A percentile compares a stretch with the other conserved stretches of the same genome.
Conservation (phyloP, 2,329 filamentous ascomycete genomes). For the Trichoderma sp. region DNA sequence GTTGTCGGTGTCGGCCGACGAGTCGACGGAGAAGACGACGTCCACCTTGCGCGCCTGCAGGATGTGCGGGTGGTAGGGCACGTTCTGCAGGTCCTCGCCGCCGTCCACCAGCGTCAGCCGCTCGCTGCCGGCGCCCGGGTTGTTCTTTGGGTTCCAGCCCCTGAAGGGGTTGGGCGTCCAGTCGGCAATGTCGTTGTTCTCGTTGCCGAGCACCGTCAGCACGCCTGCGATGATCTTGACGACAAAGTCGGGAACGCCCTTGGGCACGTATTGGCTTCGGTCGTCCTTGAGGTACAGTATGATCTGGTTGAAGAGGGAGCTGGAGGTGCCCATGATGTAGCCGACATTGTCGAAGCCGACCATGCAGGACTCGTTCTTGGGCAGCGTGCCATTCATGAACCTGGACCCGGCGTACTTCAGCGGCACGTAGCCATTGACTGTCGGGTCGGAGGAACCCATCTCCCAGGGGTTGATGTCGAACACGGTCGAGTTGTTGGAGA, state of each 20-base stretch:
- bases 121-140: constrained; percentile 47
- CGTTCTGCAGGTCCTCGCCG: constrained; percentile 77
- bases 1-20: constrained; percentile 60
- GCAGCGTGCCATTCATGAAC: constrained; percentile 53
- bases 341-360: constrained; percentile 77
- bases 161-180: constrained; percentile 63
- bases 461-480: constrained; percentile 70
- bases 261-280: constrained; percentile 51
- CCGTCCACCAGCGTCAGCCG: constrained; percentile 77
- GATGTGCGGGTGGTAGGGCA: constrained; percentile 70
- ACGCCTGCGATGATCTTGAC: constrained; percentile 53
- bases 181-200: constrained; percentile 75
- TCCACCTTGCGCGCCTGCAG: constrained; percentile 56
- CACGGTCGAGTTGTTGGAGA: constrained; percentile 59
- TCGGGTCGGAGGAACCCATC: constrained; percentile 65
- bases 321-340: constrained; percentile 81
- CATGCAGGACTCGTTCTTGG: constrained; percentile 51
- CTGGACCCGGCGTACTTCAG: constrained; percentile 63
- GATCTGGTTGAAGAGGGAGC: constrained; percentile 73
- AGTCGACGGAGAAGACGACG: constrained; percentile 67
- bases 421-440: constrained; percentile 61
- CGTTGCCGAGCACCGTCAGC: constrained; percentile 57
- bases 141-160: constrained; percentile 53
- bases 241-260: constrained; percentile 49
- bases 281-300: constrained; percentile 67